Evolutionary conservation across 106 monocot genomes (phyloP).

Genomic region (Xerophyta viscosa): DNA sequence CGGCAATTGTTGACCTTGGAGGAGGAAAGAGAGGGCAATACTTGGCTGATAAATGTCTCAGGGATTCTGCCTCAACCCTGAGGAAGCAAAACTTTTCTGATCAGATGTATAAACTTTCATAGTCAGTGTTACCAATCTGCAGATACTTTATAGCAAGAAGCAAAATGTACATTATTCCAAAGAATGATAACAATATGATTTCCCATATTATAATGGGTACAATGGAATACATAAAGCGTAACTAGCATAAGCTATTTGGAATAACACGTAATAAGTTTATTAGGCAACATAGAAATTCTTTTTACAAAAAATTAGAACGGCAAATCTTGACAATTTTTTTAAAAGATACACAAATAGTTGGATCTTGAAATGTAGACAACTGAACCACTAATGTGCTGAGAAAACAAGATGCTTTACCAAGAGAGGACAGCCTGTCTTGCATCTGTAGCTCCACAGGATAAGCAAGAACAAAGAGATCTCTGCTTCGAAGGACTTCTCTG

Average conservation of each 20-base stretch:
- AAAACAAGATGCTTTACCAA: conserved; percentile 49
- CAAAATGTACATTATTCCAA: no score
- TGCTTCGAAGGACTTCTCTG: conserved; percentile 17
- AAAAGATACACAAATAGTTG: no score
- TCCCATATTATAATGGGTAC: no score
- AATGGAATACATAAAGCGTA: no score
- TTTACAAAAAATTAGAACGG: no score
- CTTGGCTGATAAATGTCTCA: conserved; percentile 70
- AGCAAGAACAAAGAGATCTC: conserved; percentile 15
- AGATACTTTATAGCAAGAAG: no score
- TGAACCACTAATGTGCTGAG: not conserved
- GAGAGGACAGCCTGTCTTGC: conserved; percentile 63
- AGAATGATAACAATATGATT: no score
- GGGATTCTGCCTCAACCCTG: conserved; percentile 92
- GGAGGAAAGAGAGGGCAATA: conserved; percentile 93
- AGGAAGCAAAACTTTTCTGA: not conserved
- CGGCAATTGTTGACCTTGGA: conserved; percentile 96
- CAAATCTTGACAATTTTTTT: no score
- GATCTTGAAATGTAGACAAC: not conserved
- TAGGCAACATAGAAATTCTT: no score
- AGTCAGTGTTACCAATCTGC: not conserved
- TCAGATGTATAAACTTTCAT: not conserved
- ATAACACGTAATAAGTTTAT: no score
- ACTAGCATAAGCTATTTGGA: no score
- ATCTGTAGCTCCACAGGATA: conserved; percentile 43